Conservation (phyloP, 805 yeast genomes). For the Wickerhamomyces bovis region DNA sequence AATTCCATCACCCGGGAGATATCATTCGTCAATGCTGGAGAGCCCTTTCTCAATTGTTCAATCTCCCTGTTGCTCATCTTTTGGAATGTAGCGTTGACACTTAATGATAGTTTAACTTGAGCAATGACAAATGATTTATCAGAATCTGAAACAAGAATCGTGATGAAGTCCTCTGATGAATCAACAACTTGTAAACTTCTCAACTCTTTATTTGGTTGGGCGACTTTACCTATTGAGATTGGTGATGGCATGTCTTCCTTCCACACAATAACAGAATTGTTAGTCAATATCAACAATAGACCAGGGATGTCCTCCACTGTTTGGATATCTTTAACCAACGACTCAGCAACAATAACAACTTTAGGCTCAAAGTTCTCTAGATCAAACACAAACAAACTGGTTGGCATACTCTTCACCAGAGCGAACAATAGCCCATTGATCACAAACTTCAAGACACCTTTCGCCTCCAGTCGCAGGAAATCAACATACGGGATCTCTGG, state of each 20-base stretch:
- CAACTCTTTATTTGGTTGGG: not conserved
- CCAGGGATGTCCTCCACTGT: not conserved
- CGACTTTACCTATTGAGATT: not conserved
- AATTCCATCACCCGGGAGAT: slow-evolving; percentile 13
- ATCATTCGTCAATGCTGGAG: slow-evolving; percentile 15
- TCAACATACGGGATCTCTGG: slow-evolving; percentile 7
- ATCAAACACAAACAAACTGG: slow-evolving; percentile 14
- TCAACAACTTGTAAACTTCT: slow-evolving; percentile 6
- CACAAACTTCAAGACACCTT: slow-evolving; percentile 8
- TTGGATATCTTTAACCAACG: slow-evolving; percentile 6
- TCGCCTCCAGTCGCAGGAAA: not conserved
- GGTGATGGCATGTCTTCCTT: not conserved
- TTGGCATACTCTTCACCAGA: slow-evolving; percentile 10
- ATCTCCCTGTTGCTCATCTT: slow-evolving; percentile 12
- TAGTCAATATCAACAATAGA: slow-evolving; percentile 3
- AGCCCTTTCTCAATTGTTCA: slow-evolving; percentile 12
- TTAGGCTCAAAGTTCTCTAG: not conserved
- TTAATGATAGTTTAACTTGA: not conserved
- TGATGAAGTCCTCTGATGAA: slow-evolving; percentile 1
- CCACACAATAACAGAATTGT: slow-evolving; percentile 11
- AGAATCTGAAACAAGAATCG: slow-evolving; percentile 7
- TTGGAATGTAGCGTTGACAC: slow-evolving; percentile 3
- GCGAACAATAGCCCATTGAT: slow-evolving; percentile 1
- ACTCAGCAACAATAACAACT: slow-evolving; percentile 8
- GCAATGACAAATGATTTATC: slow-evolving; percentile 2